A percentile compares a stretch with the other conserved stretches of the same genome.
Conservation (phyloP, 2,329 filamentous ascomycete genomes). For the Pseudogymnoascus sp. region DNA sequence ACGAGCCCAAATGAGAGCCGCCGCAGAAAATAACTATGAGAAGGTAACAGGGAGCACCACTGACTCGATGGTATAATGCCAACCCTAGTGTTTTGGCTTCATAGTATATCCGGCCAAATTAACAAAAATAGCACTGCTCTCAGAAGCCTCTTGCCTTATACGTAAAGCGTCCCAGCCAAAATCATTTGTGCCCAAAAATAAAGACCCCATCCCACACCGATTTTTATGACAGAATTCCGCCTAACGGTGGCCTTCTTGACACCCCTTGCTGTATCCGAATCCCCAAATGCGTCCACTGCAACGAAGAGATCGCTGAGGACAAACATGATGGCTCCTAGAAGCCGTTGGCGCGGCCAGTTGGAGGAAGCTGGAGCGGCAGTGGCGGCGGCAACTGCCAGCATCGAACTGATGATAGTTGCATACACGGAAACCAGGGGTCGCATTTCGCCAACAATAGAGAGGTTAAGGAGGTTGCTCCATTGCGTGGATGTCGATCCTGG, state of each 20-base stretch:
- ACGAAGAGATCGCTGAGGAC: conserved; percentile 28
- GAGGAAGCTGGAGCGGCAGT: conserved; percentile 15
- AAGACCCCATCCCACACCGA: conserved; percentile 52
- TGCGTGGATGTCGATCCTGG: conserved; percentile 15
- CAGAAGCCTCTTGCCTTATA: conserved; percentile 32
- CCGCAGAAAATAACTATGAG: conserved; percentile 4
- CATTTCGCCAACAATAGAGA: conserved; percentile 23
- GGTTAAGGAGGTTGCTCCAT: conserved; percentile 22
- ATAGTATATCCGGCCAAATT: conserved; percentile 25
- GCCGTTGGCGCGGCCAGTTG: conserved; percentile 18
- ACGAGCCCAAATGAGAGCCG: conserved; percentile 54
- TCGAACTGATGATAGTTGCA: conserved; percentile 24
- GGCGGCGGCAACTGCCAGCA: conserved; percentile 25
- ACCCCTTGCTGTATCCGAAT: not conserved
- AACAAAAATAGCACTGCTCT: conserved; percentile 51
- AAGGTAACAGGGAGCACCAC: conserved; percentile 4
- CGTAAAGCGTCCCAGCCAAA: conserved; percentile 26
- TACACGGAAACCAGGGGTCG: conserved; percentile 23
- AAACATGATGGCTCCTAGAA: conserved; percentile 27
- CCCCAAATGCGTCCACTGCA: conserved; percentile 25
- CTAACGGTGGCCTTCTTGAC: conserved; percentile 1
- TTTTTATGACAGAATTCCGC: conserved; percentile 35
- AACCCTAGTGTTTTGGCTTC: not conserved
- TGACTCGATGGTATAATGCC: not conserved
- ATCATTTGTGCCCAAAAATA: conserved; percentile 42